These are phyloP conservation scores for Omphalea diandra DNA, from an alignment of 441 rosid species.

Conservation along the genomic window DNA sequence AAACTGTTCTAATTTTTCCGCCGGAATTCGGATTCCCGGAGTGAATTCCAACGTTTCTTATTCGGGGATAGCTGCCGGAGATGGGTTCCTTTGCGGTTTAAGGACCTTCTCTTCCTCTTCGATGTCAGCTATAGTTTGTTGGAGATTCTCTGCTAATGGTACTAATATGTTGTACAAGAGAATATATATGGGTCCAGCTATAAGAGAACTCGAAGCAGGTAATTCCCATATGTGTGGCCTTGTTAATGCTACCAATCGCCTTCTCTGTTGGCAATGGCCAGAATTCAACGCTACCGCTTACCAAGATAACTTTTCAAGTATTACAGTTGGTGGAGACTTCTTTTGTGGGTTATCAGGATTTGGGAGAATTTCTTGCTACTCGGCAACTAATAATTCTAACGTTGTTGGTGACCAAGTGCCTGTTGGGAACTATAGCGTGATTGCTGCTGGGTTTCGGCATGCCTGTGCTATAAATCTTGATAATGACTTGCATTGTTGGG, in stretches of 20 bases:
- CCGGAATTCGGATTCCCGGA: slow-evolving; percentile 19
- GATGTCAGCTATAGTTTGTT: slow-evolving; percentile 38
- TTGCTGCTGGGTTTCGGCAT: slow-evolving; percentile 52
- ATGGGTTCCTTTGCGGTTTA: slow-evolving; percentile 52
- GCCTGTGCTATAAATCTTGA: slow-evolving; percentile 40
- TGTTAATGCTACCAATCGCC: slow-evolving; percentile 23
- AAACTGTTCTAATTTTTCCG: slow-evolving; percentile 42
- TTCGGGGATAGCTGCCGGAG: slow-evolving; percentile 50
- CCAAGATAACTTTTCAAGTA: slow-evolving; percentile 16
- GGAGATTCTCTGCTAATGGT: slow-evolving; percentile 49
- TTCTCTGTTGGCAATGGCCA: slow-evolving; percentile 51
- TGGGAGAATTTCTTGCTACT: slow-evolving; percentile 31
- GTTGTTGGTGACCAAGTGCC: neutral
- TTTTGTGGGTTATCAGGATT: slow-evolving; percentile 44
- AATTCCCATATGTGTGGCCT: slow-evolving; percentile 49
- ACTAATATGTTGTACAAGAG: slow-evolving; percentile 23
- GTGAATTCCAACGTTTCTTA: slow-evolving; percentile 15
- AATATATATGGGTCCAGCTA: slow-evolving; percentile 33
- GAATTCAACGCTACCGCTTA: slow-evolving; percentile 5
- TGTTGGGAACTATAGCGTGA: slow-evolving; percentile 27
- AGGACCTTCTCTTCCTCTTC: slow-evolving; percentile 18
- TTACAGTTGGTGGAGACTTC: slow-evolving; percentile 50
- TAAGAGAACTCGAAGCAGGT: slow-evolving; percentile 45
- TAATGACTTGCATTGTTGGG: slow-evolving; percentile 45
- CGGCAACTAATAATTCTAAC: neutral